phyloP scores from a whole-genome alignment of 2,329 filamentous ascomycete species.

The Phoma sp. region DNA sequence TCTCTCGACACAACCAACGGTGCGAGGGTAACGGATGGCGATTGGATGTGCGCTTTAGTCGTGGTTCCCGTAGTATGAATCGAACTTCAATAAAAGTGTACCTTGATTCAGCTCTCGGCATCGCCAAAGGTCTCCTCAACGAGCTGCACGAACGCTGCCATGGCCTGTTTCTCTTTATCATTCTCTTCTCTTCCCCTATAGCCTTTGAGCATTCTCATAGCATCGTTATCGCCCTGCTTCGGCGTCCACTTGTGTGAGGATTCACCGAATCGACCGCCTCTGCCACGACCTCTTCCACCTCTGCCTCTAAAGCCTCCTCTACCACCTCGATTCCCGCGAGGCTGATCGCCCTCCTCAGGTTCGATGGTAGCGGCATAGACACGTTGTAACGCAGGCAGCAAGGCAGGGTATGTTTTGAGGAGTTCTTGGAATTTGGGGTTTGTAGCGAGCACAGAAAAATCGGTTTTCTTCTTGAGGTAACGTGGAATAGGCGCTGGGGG shows the following conservation, averaged over 20 bases:
- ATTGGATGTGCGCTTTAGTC: not conserved
- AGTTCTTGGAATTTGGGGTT: conserved; percentile 35
- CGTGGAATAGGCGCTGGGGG: conserved; percentile 37
- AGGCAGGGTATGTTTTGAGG: conserved; percentile 32
- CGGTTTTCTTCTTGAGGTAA: conserved; percentile 38
- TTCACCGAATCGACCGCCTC: conserved; percentile 20
- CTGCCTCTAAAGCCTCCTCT: conserved; percentile 18
- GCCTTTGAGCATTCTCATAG: conserved; percentile 34
- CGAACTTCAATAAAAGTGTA: too few species aligned
- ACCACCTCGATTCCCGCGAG: conserved; percentile 23
- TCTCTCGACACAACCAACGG: not conserved
- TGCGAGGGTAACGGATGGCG: not conserved
- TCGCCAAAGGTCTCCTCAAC: conserved; percentile 34
- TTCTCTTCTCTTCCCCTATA: conserved; percentile 36
- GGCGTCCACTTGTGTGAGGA: conserved; percentile 31
- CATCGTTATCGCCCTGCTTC: conserved; percentile 41
- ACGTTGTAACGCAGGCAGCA: conserved; percentile 37
- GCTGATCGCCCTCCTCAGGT: conserved; percentile 36
- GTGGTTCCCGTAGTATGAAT: not conserved
- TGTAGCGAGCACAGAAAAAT: conserved; percentile 41
- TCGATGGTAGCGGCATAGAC: conserved; percentile 44
- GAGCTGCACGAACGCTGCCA: conserved; percentile 49
- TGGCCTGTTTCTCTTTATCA: conserved; percentile 44
- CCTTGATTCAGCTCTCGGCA: conserved; percentile 3
- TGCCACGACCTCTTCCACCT: conserved; percentile 23